Conservation (phyloP, 1,284 basidiomycete species). For the Ganoderma meredithae region DNA sequence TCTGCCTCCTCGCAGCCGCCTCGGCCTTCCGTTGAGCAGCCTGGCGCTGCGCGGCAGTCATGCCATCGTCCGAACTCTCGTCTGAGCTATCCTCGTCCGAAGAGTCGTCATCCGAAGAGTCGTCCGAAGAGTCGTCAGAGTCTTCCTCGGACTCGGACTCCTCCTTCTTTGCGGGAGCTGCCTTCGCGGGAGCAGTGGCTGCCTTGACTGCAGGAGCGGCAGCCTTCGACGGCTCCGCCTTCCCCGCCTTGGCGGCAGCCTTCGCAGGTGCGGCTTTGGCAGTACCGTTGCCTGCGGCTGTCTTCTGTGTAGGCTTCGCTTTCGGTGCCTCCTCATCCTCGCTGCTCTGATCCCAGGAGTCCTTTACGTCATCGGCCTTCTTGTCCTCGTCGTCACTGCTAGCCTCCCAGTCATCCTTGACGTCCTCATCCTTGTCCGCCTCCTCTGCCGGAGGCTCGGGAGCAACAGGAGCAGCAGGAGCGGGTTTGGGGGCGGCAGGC, state of each 20-base stretch:
- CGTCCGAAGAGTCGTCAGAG: constrained; percentile 47
- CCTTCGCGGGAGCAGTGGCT: constrained; percentile 35
- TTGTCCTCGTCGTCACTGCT: constrained; percentile 60
- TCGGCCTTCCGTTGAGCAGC: constrained; percentile 84
- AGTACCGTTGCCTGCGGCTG: constrained; percentile 33
- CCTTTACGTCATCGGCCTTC: constrained; percentile 61
- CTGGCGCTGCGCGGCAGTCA: constrained; percentile 69
- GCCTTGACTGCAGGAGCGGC: constrained; percentile 39
- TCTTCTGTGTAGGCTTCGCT: constrained; percentile 14
- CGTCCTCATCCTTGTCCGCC: constrained; percentile 41
- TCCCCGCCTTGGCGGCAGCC: constrained; percentile 38
- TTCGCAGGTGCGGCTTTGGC: constrained; percentile 37
- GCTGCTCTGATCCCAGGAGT: constrained; percentile 89
- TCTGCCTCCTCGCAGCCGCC: constrained; percentile 82
- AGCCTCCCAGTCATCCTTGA: constrained; percentile 89
- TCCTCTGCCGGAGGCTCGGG: constrained; percentile 31
- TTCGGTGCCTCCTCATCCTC: constrained; percentile 57
- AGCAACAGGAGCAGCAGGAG: constrained; percentile 41
- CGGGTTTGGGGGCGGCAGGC: constrained; percentile 58
- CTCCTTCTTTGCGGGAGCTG: constrained; percentile 12
- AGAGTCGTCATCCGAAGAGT: constrained; percentile 50
- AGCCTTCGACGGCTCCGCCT: constrained; percentile 34
- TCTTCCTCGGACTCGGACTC: constrained; percentile 24
- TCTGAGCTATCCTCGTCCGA: constrained; percentile 58
- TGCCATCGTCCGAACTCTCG: constrained; percentile 61